A percentile compares a stretch with the other conserved stretches of the same genome.
phyloP scores from a whole-genome alignment of 108 stramenopile species.

The Fragilaria crotonensis region DNA sequence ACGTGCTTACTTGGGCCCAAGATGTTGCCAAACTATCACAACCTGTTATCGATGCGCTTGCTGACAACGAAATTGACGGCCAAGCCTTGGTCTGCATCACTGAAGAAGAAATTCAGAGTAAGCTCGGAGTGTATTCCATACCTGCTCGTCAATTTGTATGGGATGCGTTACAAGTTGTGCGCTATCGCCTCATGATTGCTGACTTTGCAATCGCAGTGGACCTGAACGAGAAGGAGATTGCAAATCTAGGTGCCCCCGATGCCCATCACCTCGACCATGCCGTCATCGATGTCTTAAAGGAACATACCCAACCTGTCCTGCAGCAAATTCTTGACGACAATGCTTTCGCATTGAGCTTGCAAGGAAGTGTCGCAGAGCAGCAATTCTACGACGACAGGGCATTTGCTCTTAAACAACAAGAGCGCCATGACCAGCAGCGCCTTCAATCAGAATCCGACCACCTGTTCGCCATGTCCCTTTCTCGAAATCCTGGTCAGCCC shows the following conservation, averaged over 20 bases:
- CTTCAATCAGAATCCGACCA: conserved; percentile 26
- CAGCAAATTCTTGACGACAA: conserved; percentile 28
- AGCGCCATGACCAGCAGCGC: conserved; percentile 17
- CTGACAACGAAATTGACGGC: conserved; percentile 39
- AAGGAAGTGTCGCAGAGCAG: conserved; percentile 9
- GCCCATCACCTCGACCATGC: background rate
- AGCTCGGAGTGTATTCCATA: conserved; percentile 37
- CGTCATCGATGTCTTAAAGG: background rate
- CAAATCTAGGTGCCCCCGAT: conserved; percentile 3
- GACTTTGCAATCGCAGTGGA: conserved; percentile 26
- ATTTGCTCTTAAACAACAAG: conserved; percentile 33
- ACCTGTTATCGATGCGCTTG: conserved; percentile 11
- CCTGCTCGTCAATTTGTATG: conserved; percentile 35
- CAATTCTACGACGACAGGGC: conserved; percentile 36
- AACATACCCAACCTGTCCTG: background rate
- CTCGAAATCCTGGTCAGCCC: background rate
- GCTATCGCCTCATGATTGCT: conserved; percentile 13
- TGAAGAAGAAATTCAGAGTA: conserved; percentile 27
- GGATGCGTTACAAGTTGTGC: conserved; percentile 28
- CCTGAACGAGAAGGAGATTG: conserved; percentile 30
- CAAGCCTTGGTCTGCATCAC: conserved; percentile 33
- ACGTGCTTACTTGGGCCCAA: conserved; percentile 35
- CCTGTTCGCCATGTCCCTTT: conserved; percentile 20
- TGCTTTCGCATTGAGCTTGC: conserved; percentile 21
- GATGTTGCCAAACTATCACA: conserved; percentile 16